Evolutionary conservation across 768 basidiomycete genomes (phyloP).

Genomic region (Phaffia tasmanica): DNA sequence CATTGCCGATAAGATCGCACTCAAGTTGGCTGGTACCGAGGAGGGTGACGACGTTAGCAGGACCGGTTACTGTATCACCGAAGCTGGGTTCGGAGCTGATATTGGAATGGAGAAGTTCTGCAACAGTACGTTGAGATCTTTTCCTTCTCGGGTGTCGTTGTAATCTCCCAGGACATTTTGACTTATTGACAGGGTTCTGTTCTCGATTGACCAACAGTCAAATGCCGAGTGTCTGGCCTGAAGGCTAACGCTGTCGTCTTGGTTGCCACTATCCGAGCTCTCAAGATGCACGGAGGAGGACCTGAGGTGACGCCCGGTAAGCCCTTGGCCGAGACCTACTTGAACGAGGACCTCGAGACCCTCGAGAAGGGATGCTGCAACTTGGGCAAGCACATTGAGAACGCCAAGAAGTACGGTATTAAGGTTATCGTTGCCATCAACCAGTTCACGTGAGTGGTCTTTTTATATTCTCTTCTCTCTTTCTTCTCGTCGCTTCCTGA

Average conservation of each 20-base stretch:
- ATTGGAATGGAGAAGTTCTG: conserved; percentile 51
- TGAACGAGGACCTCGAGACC: conserved; percentile 78
- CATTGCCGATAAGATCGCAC: conserved; percentile 88
- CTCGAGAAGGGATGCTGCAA: conserved; percentile 89
- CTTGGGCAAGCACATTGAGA: conserved; percentile 82
- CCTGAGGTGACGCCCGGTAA: conserved; percentile 95
- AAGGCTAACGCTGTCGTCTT: conserved; percentile 88
- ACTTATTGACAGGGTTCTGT: neutral
- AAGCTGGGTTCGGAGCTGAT: conserved; percentile 97
- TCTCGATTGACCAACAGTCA: conserved; percentile 90
- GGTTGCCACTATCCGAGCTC: conserved; percentile 90
- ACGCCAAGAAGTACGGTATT: conserved; percentile 86
- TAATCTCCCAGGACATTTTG: neutral
- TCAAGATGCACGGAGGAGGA: conserved; percentile 99
- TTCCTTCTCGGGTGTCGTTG: neutral
- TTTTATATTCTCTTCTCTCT: neutral
- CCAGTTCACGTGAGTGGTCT: conserved; percentile 68
- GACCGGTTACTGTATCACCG: conserved; percentile 90
- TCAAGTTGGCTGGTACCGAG: conserved; percentile 93
- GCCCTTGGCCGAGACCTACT: conserved; percentile 83
- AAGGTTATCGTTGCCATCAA: conserved; percentile 96
- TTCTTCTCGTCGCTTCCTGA: neutral
- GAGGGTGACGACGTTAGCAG: conserved; percentile 70
- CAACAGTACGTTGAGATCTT: conserved; percentile 14
- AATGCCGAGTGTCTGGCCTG: conserved; percentile 85